A percentile compares a stretch with the other conserved stretches of the same genome.
Evolutionary conservation across 305 asterid species (phyloP).

Genomic region (Galium porrigens): DNA sequence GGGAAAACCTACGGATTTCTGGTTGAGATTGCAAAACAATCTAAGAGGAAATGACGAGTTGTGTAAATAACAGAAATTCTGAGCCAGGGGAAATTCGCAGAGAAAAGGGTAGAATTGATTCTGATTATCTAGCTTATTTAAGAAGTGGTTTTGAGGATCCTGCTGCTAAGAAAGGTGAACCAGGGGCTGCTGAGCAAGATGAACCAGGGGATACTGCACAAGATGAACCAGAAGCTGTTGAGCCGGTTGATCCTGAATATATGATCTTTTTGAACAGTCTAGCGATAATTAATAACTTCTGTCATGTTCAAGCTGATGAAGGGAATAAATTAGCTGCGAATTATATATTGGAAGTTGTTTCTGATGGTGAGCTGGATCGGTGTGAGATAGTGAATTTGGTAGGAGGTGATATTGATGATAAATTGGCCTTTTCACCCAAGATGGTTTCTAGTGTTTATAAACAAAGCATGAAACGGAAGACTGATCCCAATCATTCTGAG

Average conservation of each 20-base stretch:
- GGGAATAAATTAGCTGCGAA: slow-evolving; percentile 8
- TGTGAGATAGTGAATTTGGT: neutral
- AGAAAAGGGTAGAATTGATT: neutral
- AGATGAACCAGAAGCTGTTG: neutral
- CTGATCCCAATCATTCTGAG: neutral
- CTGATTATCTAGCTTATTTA: neutral
- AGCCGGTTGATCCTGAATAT: slow-evolving; percentile 18
- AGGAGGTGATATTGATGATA: neutral
- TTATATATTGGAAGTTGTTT: slow-evolving; percentile 18
- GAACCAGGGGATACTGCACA: slow-evolving; percentile 13
- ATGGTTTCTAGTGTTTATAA: neutral
- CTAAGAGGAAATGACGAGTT: neutral
- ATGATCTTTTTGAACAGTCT: slow-evolving; percentile 13
- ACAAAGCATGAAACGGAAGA: neutral
- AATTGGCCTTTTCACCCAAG: neutral
- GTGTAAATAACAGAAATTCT: neutral
- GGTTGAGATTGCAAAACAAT: neutral
- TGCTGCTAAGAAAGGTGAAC: neutral
- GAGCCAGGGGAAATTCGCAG: neutral
- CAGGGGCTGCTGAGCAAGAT: neutral
- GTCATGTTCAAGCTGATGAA: slow-evolving; percentile 13
- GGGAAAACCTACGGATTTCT: neutral
- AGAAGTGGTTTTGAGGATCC: neutral
- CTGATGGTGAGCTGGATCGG: slow-evolving; percentile 3
- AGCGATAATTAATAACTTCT: slow-evolving; percentile 14